Evolutionary conservation across 352 stramenopile genomes (phyloP).

Genomic region (Phytophthora agathidicida): DNA sequence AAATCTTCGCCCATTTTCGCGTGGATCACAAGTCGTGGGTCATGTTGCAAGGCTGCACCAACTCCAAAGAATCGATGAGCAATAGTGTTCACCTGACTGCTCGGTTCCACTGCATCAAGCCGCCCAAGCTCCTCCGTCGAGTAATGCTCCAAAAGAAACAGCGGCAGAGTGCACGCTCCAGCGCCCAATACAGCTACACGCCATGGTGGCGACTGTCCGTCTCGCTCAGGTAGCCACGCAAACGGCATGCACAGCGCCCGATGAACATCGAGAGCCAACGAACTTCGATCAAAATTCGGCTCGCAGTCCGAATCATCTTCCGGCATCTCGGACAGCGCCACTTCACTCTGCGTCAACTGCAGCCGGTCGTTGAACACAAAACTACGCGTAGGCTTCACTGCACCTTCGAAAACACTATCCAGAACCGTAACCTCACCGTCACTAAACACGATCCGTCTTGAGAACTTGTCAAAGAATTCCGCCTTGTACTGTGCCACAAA

Average conservation of each 20-base stretch:
- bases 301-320: conserved; percentile 1
- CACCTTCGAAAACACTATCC: conserved; percentile 55
- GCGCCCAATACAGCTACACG: conserved; percentile 56
- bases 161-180: conserved; percentile 57
- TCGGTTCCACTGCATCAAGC: conserved; percentile 72
- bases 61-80: conserved; percentile 57
- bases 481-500: conserved; percentile 63
- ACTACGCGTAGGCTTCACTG: conserved; percentile 46
- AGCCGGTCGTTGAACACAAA: conserved; percentile 80
- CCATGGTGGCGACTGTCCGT: conserved; percentile 13
- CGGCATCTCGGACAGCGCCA: conserved; percentile 36
- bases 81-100: conserved; percentile 45
- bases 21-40: conserved; percentile 40
- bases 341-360: conserved; percentile 78
- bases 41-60: conserved; percentile 16
- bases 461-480: conserved; percentile 66
- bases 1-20: conserved; percentile 55
- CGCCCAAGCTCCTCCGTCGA: conserved; percentile 22
- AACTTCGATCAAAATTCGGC: conserved; percentile 46
- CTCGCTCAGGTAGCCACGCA: conserved; percentile 18
- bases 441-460: conserved; percentile 50
- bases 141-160: conserved; percentile 58
- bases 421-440: conserved; percentile 67
- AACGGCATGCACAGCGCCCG: conserved; percentile 60
- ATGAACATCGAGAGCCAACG: conserved; percentile 71